Evolutionary conservation across 768 basidiomycete species (phyloP).

Genomic region (Hygrophorus pudorinus): DNA sequence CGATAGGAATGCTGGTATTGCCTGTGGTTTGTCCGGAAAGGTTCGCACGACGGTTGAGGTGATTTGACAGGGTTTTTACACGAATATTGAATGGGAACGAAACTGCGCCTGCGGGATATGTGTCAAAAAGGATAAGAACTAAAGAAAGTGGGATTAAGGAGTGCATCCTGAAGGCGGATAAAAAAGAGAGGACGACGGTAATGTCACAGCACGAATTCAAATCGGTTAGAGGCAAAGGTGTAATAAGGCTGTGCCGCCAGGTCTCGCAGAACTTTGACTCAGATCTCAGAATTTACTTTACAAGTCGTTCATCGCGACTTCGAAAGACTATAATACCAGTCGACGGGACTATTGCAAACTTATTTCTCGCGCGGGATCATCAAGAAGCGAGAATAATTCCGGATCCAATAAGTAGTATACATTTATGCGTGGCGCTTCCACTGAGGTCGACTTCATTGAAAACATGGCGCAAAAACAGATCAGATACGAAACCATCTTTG

Average conservation of each 20-base stretch:
- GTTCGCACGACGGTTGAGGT: conserved; percentile 6
- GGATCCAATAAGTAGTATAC: no score
- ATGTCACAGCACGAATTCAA: neutral
- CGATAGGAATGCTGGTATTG: conserved; percentile 32
- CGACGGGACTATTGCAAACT: no score
- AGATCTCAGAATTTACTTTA: no score
- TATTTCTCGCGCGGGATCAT: no score
- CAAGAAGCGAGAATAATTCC: no score
- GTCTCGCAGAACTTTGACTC: no score
- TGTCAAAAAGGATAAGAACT: conserved; percentile 5
- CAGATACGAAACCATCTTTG: conserved; percentile 5
- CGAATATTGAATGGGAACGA: conserved; percentile 9
- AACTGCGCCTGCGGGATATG: conserved; percentile 4
- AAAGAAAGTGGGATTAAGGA: conserved; percentile 7
- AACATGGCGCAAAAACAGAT: neutral
- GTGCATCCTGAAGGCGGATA: conserved; percentile 2
- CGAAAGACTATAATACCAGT: no score
- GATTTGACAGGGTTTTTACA: neutral
- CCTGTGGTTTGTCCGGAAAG: conserved; percentile 17
- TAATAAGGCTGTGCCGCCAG: neutral
- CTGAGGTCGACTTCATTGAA: no score
- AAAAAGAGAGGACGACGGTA: neutral
- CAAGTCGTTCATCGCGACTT: no score
- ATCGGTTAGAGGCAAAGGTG: neutral
- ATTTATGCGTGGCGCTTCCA: no score